These are phyloP conservation scores for Kurtzmaniella quercitrusa DNA, from an alignment of 1,139 yeast genomes.

Conservation along the genomic window DNA sequence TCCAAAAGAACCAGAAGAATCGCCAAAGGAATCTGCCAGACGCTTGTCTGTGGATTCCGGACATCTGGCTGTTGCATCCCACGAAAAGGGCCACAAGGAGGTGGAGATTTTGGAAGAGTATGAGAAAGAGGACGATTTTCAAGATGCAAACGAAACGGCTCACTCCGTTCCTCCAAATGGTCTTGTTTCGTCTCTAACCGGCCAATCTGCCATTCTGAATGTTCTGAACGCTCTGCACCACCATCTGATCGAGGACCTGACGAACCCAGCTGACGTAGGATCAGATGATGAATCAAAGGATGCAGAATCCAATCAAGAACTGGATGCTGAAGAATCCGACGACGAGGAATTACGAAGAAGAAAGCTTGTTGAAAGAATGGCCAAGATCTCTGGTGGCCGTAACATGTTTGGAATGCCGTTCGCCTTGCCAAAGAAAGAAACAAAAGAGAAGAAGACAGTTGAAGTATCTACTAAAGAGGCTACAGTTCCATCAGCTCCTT, in stretches of 20 bases:
- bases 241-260: not conserved
- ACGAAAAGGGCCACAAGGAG: constrained; percentile 9
- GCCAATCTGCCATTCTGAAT: too few relatives aligned
- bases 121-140: constrained; percentile 2
- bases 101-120: constrained; percentile 11
- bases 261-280: not conserved
- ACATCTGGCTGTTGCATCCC: not conserved
- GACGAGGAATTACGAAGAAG: constrained; percentile 79
- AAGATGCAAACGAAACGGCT: not conserved
- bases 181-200: too few relatives aligned
- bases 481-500: constrained; percentile 10
- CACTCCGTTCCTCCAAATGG: not conserved
- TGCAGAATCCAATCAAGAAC: constrained; percentile 13
- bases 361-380: constrained; percentile 90
- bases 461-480: constrained; percentile 28
- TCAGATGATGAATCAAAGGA: constrained; percentile 11
- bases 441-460: constrained; percentile 8
- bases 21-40: not conserved
- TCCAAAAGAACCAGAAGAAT: constrained; percentile 3
- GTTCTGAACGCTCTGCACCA: too few relatives aligned
- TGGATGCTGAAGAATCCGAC: constrained; percentile 39
- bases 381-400: constrained; percentile 88
- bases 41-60: not conserved
- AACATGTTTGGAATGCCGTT: constrained; percentile 79
- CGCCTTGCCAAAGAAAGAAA: constrained; percentile 12